Evolutionary conservation across 2,329 filamentous ascomycete species (phyloP).

Genomic region (Fusarium nelsonii): DNA sequence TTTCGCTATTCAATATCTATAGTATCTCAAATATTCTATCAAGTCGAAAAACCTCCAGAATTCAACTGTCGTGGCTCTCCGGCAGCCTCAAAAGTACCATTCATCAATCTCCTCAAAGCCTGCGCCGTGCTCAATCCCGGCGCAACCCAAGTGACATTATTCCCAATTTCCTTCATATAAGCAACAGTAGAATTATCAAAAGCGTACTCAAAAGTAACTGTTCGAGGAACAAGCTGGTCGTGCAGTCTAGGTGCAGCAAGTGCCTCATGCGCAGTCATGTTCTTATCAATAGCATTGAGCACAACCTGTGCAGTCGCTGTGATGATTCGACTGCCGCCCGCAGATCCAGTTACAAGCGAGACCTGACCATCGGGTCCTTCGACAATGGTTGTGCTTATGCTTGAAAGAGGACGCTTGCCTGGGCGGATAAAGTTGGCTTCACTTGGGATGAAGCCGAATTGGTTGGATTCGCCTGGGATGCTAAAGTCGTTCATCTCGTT

Average conservation of each 20-base stretch:
- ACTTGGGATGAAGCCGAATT: slow-evolving; percentile 81
- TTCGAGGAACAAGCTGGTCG: slow-evolving; percentile 82
- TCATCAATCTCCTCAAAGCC: slow-evolving; percentile 71
- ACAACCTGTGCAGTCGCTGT: slow-evolving; percentile 84
- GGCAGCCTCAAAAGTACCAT: slow-evolving; percentile 81
- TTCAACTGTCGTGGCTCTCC: slow-evolving; percentile 84
- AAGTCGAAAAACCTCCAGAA: slow-evolving; percentile 72
- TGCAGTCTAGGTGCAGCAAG: slow-evolving; percentile 79
- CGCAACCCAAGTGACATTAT: slow-evolving; percentile 80
- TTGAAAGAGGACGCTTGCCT: slow-evolving; percentile 82
- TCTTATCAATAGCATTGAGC: slow-evolving; percentile 78
- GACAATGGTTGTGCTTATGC: slow-evolving; percentile 81
- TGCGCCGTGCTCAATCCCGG: slow-evolving; percentile 78
- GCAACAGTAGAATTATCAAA: slow-evolving; percentile 78
- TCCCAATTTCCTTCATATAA: slow-evolving; percentile 73
- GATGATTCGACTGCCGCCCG: slow-evolving; percentile 87
- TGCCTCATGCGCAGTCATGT: slow-evolving; percentile 71
- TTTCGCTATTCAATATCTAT: not conserved
- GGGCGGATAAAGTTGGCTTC: slow-evolving; percentile 81
- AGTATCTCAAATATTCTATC: not conserved
- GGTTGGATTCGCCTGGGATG: slow-evolving; percentile 77
- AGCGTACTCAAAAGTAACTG: slow-evolving; percentile 75
- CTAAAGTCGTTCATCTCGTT: slow-evolving; percentile 79
- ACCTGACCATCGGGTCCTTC: slow-evolving; percentile 76
- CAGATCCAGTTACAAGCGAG: slow-evolving; percentile 79